Evolutionary conservation across 805 yeast species (phyloP).

Genomic region (Candida taoyuanica): DNA sequence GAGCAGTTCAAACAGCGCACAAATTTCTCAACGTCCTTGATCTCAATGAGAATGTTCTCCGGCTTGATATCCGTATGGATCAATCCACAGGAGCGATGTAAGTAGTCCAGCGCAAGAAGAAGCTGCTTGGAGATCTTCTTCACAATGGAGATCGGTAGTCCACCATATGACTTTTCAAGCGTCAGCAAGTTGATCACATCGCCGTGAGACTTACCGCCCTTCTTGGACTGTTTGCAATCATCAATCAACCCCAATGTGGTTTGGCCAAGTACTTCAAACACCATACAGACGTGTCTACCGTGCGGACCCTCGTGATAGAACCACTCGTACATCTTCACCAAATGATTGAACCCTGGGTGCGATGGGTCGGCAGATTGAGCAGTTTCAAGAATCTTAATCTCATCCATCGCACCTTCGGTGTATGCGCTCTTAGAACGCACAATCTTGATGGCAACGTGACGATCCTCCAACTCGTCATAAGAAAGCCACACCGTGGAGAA

Average conservation of each 20-base stretch:
- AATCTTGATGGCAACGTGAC: slow-evolving; percentile 59
- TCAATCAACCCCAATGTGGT: slow-evolving; percentile 47
- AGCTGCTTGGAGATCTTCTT: slow-evolving; percentile 55
- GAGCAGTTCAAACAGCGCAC: slow-evolving; percentile 25
- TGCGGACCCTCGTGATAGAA: slow-evolving; percentile 56
- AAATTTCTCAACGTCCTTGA: slow-evolving; percentile 49
- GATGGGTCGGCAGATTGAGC: slow-evolving; percentile 27
- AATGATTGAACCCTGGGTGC: slow-evolving; percentile 48
- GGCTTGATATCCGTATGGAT: slow-evolving; percentile 77
- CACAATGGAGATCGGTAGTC: slow-evolving; percentile 49
- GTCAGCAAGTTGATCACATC: slow-evolving; percentile 6
- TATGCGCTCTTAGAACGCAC: slow-evolving; percentile 51
- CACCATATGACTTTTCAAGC: slow-evolving; percentile 42
- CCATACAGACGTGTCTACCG: slow-evolving; percentile 64
- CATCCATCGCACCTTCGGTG: slow-evolving; percentile 62
- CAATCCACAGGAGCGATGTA: slow-evolving; percentile 58
- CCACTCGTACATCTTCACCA: slow-evolving; percentile 51
- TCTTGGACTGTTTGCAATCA: slow-evolving; percentile 29
- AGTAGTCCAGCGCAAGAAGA: slow-evolving; percentile 49
- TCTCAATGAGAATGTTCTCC: slow-evolving; percentile 58
- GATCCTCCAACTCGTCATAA: slow-evolving; percentile 30
- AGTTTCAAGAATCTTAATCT: slow-evolving; percentile 44
- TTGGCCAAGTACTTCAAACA: slow-evolving; percentile 61
- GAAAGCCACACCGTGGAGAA: slow-evolving; percentile 73
- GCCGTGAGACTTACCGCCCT: slow-evolving; percentile 1